Evolutionary conservation across 2,329 filamentous ascomycete species (phyloP).

Genomic region (Ascochyta viciae-villosae): DNA sequence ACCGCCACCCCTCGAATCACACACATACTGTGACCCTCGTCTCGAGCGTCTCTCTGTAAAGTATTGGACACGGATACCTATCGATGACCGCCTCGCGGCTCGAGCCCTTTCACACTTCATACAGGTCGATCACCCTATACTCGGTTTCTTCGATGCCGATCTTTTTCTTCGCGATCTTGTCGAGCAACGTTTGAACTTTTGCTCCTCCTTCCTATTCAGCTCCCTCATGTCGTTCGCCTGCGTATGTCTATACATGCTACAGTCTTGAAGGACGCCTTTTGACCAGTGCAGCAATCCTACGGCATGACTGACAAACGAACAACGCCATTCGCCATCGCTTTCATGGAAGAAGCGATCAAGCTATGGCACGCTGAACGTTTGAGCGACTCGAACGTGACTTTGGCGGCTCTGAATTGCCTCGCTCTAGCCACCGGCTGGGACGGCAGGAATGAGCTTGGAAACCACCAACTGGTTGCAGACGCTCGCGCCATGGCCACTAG

Average conservation of each 20-base stretch:
- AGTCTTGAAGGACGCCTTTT: neutral
- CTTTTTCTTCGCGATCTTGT: conserved; percentile 13
- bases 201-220: conserved; percentile 18
- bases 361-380: conserved; percentile 14
- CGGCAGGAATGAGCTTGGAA: conserved; percentile 6
- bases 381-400: conserved; percentile 7
- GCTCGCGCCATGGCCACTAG: conserved; percentile 13
- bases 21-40: conserved; percentile 10
- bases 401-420: conserved; percentile 16
- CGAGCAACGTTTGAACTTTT: conserved; percentile 9
- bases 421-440: conserved; percentile 3
- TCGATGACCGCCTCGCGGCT: conserved; percentile 10
- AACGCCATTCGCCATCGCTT: neutral
- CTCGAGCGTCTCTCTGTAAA: conserved; percentile 7
- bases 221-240: conserved; percentile 16
- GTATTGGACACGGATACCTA: conserved; percentile 15
- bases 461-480: conserved; percentile 9
- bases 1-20: neutral
- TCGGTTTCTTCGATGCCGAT: conserved; percentile 15
- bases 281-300: conserved; percentile 15
- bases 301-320: neutral
- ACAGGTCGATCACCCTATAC: conserved; percentile 3
- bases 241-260: conserved; percentile 3
- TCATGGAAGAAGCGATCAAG: conserved; percentile 11
- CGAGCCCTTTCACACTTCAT: conserved; percentile 12